Base-by-base conservation (phyloP, 2,329 filamentous ascomycete species). In the Botrytis aclada region DNA sequence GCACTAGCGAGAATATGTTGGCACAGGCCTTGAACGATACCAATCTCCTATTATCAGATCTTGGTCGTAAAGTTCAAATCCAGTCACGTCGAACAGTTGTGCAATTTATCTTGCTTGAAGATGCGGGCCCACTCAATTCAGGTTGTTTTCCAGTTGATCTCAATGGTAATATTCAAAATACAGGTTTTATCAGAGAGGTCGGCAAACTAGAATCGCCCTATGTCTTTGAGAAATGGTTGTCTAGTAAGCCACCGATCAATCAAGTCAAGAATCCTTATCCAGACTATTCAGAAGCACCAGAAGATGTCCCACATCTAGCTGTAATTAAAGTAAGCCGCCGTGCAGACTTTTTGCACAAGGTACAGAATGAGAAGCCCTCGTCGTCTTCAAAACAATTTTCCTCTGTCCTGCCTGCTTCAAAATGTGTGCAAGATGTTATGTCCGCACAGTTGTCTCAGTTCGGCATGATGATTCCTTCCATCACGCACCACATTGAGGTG, bases 401-500 rank as follows among this genome's bases (percentile, higher is more conserved):
- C 0, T 78, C 82, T 8, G 83, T 86, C 8, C 79, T 90, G 5
- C 86, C 86, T 0, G 78, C 83, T 2, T 76, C 82, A 0, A 82
- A 82, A n/a, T 88, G 88, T 71, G 84, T 79, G 0, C 80, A 88
- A 0, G 88, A 90, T 74, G 76, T 77, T 2, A 77, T 88, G 3
- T 83, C 86, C 0, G 78, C 83, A 10, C 80, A 74, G 32, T 75
- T 77, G 39, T 66, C 78, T n/a, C 78, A 77, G 63, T 85, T 90
- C 41, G 88, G 86, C 3, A 84, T 91, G 70, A 84, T 96, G 54
- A 85, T 96, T 8, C 94, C 95, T 0, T 90, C 89, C 0, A 88
- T 98, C 51, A 83, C 92, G 25, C 88, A 93, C 76, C 88, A 88
- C n/a, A 77, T 95, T 3, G 92, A 92, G 75, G 84, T 89, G 0